Base-by-base conservation (phyloP, 352 stramenopile species). In the Phytophthora constricta region DNA sequence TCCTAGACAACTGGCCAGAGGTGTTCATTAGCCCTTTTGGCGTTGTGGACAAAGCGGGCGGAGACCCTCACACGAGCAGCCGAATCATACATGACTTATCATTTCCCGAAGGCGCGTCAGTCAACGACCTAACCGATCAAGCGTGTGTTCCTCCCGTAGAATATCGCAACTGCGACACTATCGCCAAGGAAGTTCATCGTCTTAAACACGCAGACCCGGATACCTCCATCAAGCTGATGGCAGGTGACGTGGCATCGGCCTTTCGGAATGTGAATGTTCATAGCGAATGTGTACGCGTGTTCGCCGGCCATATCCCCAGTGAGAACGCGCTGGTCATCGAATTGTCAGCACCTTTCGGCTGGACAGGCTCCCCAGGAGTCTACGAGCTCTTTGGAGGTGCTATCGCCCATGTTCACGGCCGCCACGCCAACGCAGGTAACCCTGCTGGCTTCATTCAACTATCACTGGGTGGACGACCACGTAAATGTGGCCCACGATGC, bases 401-500 rank as follows among this genome's bases (percentile, higher is more conserved):
- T 1, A 50, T 74, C 17, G 39, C 48, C 2, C 26, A 27, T n/a
- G 27, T 69, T 22, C 66, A 70, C 42, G 42, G 31, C 1, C 42
- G 26, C 1, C 33, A 27, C 1, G 8, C 2, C 13, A 33, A 42
- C 8, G 25, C 7, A 2, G 1, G 2, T 0, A 17, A 31, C 4
- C 28, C 17, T 17, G n/a, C 2, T 11, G 25, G 27, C 13, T 68
- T 50, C n/a, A n/a, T 74, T 58, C 39, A 41, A 13, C 4, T 74
- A 74, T 26, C 65, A 68, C 26, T 74, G 65, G 58, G 58, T 68
- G 2, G 58, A 74, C 42, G 65, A 65, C 55, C 65, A 65, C 27
- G 23, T 74, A 0, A 53, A 41, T 11, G 65, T 68, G 14, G 27
- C 57, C 3, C 4, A 16, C 2, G 52, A 50, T 16, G 16, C 26